Evolutionary conservation across 805 yeast species (phyloP), one percentile per base, ranked within the genome.

Genomic region (Sugiyamaella valdiviana): DNA sequence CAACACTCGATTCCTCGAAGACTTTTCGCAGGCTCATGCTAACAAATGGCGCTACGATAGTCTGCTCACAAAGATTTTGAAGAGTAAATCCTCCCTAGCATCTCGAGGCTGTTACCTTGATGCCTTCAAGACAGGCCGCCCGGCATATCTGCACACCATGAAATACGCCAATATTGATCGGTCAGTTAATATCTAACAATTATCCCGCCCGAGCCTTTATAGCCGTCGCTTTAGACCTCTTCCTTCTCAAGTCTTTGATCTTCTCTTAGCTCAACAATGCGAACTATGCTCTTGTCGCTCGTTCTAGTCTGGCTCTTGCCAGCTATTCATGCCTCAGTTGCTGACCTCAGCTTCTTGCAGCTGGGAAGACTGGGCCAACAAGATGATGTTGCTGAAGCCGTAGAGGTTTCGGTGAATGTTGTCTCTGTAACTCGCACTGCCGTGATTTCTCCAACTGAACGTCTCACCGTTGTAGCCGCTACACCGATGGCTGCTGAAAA

Each of bases 261-360:
- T 26, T 26, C 14, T 26, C 32, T 26, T 26, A 10, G 32, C 32
- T 26, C n/a, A 26, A n/a, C 32, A n/a, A 26, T 26, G 32, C 32
- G 10, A n/a, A 26, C 10, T 26, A 10, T 26, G 32, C 20, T 15
- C 38, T 42, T 29, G 44, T 51, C 36, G n/a, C n/a, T n/a, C n/a
- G n/a, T n/a, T n/a, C n/a, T n/a, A n/a, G n/a, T n/a, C n/a, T n/a
- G n/a, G n/a, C n/a, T n/a, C n/a, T n/a, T n/a, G n/a, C n/a, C n/a
- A n/a, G n/a, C n/a, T n/a, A n/a, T n/a, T n/a, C 22, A 26, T 36
- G 42, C 35, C n/a, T 32, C 46, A 22, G 45, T 42, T 21, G 35
- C 45, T 40, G 44, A 41, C 21, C 44, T 41, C 17, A 20, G 23
- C 17, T 41, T 41, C 23, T 20, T 41, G 12, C 44, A 41, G 4